Percentiles rank a stretch among this genome's conserved stretches.
Conservation (phyloP, 2,329 filamentous ascomycete genomes). For the Colletotrichum gloeosporioides region DNA sequence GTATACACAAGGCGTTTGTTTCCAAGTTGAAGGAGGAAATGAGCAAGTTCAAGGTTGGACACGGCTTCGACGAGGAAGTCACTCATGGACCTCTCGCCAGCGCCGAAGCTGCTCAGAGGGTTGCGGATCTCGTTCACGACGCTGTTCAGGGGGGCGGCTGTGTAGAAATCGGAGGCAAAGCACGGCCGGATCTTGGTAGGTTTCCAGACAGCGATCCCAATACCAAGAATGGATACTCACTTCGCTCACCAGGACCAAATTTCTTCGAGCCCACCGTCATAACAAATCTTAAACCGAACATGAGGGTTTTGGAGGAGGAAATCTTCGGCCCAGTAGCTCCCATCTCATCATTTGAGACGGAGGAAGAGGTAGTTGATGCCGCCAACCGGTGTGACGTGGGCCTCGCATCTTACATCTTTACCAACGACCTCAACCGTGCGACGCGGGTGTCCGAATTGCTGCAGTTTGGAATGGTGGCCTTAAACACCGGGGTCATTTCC, state of each 20-base stretch:
- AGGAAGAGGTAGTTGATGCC: constrained; percentile 83
- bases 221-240: constrained; percentile 61
- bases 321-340: constrained; percentile 95
- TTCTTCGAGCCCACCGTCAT: constrained; percentile 93
- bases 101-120: constrained; percentile 79
- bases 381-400: constrained; percentile 88
- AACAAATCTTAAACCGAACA: constrained; percentile 82
- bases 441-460: constrained; percentile 70
- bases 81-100: constrained; percentile 89
- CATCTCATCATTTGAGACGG: constrained; percentile 85
- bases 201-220: neutral
- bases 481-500: constrained; percentile 76
- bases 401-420: constrained; percentile 94
- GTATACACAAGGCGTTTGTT: constrained; percentile 79
- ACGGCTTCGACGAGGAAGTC: constrained; percentile 71
- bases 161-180: constrained; percentile 73
- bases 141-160: constrained; percentile 79
- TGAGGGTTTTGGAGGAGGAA: constrained; percentile 86
- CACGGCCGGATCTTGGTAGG: constrained; percentile 64
- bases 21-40: constrained; percentile 74
- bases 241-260: constrained; percentile 70
- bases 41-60: constrained; percentile 75
- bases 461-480: constrained; percentile 87
- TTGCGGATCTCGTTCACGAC: constrained; percentile 79
- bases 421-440: constrained; percentile 63